Evolutionary conservation across 805 yeast genomes (phyloP).

Genomic region (Saccharomycopsis oosterbeekiorum): DNA sequence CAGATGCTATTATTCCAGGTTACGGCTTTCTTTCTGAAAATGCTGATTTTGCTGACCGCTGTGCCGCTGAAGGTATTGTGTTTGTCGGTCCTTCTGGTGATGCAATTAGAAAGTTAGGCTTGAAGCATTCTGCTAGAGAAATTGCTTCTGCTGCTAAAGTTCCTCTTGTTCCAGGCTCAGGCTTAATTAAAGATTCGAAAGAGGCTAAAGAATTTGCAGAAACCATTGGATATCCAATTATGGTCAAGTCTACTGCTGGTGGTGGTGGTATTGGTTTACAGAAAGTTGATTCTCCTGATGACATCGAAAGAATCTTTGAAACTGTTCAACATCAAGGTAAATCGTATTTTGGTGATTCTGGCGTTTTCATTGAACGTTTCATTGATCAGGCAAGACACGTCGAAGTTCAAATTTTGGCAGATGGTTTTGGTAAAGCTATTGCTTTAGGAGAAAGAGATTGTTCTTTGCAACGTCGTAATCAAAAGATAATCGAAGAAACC

Average conservation of each 20-base stretch:
- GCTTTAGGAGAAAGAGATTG: constrained; percentile 97
- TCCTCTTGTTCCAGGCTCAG: constrained; percentile 97
- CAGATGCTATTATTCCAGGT: constrained; percentile 97
- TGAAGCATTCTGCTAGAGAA: constrained; percentile 94
- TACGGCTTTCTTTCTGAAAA: constrained; percentile 95
- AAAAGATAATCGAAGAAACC: constrained; percentile 92
- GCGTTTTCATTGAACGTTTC: constrained; percentile 89
- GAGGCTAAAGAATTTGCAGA: constrained; percentile 70
- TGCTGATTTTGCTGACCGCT: constrained; percentile 89
- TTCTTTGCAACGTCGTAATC: constrained; percentile 94
- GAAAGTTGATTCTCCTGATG: constrained; percentile 75
- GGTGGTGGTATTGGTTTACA: constrained; percentile 99
- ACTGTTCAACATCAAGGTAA: constrained; percentile 92
- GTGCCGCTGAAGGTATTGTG: constrained; percentile 71
- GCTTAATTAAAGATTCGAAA: constrained; percentile 55
- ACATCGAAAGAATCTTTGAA: constrained; percentile 74
- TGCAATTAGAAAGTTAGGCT: constrained; percentile 81
- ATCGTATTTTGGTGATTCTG: constrained; percentile 88
- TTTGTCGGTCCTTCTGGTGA: constrained; percentile 97
- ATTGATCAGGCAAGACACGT: constrained; percentile 95
- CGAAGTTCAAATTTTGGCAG: constrained; percentile 94
- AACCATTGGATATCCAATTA: constrained; percentile 60
- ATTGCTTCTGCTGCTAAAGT: constrained; percentile 88
- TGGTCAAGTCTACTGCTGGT: constrained; percentile 97
- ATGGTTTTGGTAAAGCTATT: constrained; percentile 85